Percentiles rank a stretch among this genome's conserved stretches.
phyloP scores from a whole-genome alignment of 2,329 filamentous ascomycete genomes.

The Chrysoporthe puriensis region DNA sequence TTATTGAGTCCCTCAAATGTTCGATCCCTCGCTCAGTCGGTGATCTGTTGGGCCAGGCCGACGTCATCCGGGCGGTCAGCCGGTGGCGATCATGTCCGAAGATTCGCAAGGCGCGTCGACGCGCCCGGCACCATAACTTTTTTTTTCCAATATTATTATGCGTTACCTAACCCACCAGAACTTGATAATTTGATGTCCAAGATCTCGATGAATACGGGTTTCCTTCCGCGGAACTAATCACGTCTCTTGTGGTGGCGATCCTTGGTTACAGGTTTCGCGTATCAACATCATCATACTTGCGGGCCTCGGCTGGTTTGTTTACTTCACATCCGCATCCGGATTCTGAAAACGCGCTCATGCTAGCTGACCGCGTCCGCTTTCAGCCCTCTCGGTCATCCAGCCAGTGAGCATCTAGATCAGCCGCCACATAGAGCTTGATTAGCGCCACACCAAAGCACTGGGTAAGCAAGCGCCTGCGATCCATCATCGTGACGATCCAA shows the following conservation, averaged over 20 bases:
- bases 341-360: not conserved
- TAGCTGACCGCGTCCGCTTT: conserved; percentile 9
- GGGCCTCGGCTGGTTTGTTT: conserved; percentile 26
- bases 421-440: not conserved
- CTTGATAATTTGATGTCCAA: not conserved
- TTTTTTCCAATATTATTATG: conserved; percentile 14
- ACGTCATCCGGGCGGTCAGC: conserved; percentile 26
- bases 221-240: conserved; percentile 8
- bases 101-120: conserved; percentile 24
- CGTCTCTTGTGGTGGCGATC: conserved; percentile 12
- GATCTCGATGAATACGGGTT: conserved; percentile 17
- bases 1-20: not conserved
- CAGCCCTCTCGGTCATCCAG: conserved; percentile 1
- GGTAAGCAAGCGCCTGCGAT: conserved; percentile 7
- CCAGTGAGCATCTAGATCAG: conserved; percentile 1
- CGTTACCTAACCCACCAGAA: conserved; percentile 5
- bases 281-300: conserved; percentile 11
- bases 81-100: conserved; percentile 21
- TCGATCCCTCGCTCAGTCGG: conserved; percentile 20
- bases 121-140: conserved; percentile 11
- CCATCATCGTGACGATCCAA: conserved; percentile 12
- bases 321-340: conserved; percentile 19
- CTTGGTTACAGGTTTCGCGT: not conserved
- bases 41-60: conserved; percentile 24
- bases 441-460: not conserved